Conservation (phyloP, 306 rosid species). For the Vigna radiata region DNA sequence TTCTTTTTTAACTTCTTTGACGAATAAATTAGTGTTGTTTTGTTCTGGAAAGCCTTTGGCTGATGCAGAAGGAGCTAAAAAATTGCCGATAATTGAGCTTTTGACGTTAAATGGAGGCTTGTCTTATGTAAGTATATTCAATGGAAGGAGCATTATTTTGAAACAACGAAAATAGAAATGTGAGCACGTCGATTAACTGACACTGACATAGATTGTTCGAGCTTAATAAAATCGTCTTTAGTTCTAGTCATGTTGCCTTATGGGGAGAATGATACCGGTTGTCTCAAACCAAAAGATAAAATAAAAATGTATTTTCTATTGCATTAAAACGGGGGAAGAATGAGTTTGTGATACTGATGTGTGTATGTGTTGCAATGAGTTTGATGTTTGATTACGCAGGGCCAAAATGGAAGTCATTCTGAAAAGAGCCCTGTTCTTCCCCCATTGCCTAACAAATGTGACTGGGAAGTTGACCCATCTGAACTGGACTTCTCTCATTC, state of each 20-base stretch:
- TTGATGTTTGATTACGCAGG: conserved; percentile 58
- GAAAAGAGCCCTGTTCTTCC: conserved; percentile 77
- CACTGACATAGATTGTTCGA: neutral
- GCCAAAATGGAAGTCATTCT: conserved; percentile 91
- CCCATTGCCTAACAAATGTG: conserved; percentile 91
- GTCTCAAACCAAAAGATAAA: neutral
- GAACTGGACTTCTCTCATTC: conserved; percentile 90
- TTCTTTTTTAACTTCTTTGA: neutral
- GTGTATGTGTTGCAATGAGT: conserved; percentile 28
- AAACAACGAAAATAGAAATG: neutral
- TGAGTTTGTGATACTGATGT: neutral
- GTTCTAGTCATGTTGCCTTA: neutral
- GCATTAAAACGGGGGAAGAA: neutral
- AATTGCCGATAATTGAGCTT: conserved; percentile 63
- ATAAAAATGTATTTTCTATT: neutral
- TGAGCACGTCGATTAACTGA: neutral
- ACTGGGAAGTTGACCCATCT: conserved; percentile 94
- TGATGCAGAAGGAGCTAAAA: conserved; percentile 94
- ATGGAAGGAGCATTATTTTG: neutral
- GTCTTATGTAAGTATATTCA: conserved; percentile 71
- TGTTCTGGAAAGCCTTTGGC: conserved; percentile 73
- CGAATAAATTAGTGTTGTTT: conserved; percentile 22
- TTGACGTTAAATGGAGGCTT: conserved; percentile 77
- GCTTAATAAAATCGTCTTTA: neutral
- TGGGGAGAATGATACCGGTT: too few relatives aligned